phyloP scores from a whole-genome alignment of 352 stramenopile genomes.

The Phytophthora cryptogea region DNA sequence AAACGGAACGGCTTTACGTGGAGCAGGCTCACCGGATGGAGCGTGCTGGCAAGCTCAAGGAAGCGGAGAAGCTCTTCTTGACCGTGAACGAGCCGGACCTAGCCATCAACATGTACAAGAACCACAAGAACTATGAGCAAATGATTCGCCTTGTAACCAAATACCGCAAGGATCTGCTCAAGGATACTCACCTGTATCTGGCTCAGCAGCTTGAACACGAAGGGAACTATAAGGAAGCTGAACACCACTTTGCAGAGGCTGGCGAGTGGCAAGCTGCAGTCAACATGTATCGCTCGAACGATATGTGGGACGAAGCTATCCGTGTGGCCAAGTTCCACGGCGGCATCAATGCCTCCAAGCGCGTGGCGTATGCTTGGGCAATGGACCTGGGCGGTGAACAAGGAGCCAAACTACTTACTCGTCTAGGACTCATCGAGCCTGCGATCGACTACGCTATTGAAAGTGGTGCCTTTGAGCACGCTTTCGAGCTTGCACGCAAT shows the following conservation, averaged over 20 bases:
- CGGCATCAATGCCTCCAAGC: conserved; percentile 91
- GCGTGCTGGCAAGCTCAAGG: conserved; percentile 88
- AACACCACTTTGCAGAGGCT: conserved; percentile 92
- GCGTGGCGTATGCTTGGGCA: conserved; percentile 93
- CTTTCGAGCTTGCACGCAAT: conserved; percentile 91
- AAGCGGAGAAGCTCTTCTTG: conserved; percentile 94
- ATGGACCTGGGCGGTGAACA: conserved; percentile 91
- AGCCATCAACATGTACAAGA: conserved; percentile 98
- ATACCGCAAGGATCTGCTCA: conserved; percentile 93
- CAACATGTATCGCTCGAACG: conserved; percentile 95
- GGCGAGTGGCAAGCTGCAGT: conserved; percentile 93
- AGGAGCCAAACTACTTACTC: conserved; percentile 90
- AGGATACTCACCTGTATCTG: conserved; percentile 93
- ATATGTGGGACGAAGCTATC: conserved; percentile 96
- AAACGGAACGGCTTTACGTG: conserved; percentile 93
- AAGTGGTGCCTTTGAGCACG: conserved; percentile 91
- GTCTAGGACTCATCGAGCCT: conserved; percentile 91
- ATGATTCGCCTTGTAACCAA: conserved; percentile 95
- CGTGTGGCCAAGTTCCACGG: conserved; percentile 94
- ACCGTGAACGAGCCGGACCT: conserved; percentile 92
- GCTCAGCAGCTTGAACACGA: conserved; percentile 94
- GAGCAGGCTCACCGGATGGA: conserved; percentile 93
- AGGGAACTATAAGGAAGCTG: conserved; percentile 92
- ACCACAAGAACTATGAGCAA: conserved; percentile 94
- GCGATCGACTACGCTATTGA: conserved; percentile 95